These are phyloP conservation scores for Puccinia coronata DNA, from an alignment of 1,284 basidiomycete genomes.

Conservation along the genomic window DNA sequence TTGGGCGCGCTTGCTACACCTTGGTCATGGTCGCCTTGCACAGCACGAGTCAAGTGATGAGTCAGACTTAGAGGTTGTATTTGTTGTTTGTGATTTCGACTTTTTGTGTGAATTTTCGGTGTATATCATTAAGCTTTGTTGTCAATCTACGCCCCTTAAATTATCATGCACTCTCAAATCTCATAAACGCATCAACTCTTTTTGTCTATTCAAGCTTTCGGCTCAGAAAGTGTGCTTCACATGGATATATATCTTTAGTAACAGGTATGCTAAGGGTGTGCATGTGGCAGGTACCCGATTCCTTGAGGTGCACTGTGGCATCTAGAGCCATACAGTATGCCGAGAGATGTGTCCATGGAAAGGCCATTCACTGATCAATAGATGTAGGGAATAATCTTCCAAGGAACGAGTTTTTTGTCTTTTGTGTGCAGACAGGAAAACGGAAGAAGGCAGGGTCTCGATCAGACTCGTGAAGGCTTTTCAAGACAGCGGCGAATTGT, in stretches of 20 bases:
- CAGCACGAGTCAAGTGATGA: background rate
- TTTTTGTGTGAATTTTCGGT: background rate
- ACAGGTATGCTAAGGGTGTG: background rate
- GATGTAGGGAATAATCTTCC: constrained; percentile 43
- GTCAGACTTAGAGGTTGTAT: background rate
- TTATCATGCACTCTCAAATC: background rate
- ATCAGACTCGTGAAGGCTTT: too few species aligned
- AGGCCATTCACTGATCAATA: constrained; percentile 20
- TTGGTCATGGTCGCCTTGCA: background rate
- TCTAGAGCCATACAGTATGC: background rate
- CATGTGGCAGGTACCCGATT: background rate
- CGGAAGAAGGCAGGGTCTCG: background rate
- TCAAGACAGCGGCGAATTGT: background rate
- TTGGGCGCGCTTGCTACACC: too few species aligned
- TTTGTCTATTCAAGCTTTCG: background rate
- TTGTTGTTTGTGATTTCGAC: background rate
- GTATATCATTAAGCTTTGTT: background rate
- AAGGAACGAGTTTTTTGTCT: constrained; percentile 40
- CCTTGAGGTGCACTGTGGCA: background rate
- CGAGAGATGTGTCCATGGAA: background rate
- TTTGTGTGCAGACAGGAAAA: background rate
- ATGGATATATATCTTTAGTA: background rate
- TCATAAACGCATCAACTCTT: background rate
- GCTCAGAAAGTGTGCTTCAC: background rate
- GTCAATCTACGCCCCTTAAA: background rate